These are phyloP conservation scores for Gynochthodes officinalis DNA, from an alignment of 257 asterid species.

Conservation along the genomic window DNA sequence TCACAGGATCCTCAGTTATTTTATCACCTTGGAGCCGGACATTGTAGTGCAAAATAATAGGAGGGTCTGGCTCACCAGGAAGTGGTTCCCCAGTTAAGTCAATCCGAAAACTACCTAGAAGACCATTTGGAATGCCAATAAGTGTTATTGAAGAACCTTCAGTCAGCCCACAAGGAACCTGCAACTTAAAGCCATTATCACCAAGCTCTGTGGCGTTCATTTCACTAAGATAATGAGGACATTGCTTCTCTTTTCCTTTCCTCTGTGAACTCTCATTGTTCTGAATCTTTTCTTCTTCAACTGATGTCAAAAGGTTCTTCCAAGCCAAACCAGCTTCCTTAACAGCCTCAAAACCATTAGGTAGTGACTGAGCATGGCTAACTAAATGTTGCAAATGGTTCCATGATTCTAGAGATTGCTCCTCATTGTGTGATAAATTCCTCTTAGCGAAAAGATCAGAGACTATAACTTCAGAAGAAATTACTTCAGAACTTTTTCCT, in stretches of 20 bases:
- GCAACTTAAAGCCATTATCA: conserved; percentile 55
- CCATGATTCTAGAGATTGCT: conserved; percentile 68
- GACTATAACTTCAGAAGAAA: conserved; percentile 47
- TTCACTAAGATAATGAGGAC: conserved; percentile 90
- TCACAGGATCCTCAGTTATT: conserved; percentile 87
- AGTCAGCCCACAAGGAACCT: conserved; percentile 92
- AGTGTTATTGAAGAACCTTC: conserved; percentile 96
- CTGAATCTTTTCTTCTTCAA: conserved; percentile 61
- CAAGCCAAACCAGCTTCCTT: conserved; percentile 84
- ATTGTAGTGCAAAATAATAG: conserved; percentile 85
- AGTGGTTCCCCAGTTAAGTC: conserved; percentile 92
- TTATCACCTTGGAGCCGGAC: conserved; percentile 90
- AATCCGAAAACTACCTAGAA: conserved; percentile 79
- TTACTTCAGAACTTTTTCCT: conserved; percentile 46
- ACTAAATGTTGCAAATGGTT: conserved; percentile 53
- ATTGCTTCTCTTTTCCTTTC: conserved; percentile 87
- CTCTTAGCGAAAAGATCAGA: conserved; percentile 48
- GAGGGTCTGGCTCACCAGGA: conserved; percentile 99
- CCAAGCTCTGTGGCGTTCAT: conserved; percentile 70
- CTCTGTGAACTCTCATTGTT: conserved; percentile 53
- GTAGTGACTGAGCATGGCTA: conserved; percentile 60
- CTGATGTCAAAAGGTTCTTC: conserved; percentile 66
- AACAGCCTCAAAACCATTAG: conserved; percentile 80
- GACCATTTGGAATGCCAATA: conserved; percentile 90
- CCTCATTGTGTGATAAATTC: conserved; percentile 57